phyloP scores from a whole-genome alignment of 1,139 yeast genomes.

The Arxiozyma bovina region DNA sequence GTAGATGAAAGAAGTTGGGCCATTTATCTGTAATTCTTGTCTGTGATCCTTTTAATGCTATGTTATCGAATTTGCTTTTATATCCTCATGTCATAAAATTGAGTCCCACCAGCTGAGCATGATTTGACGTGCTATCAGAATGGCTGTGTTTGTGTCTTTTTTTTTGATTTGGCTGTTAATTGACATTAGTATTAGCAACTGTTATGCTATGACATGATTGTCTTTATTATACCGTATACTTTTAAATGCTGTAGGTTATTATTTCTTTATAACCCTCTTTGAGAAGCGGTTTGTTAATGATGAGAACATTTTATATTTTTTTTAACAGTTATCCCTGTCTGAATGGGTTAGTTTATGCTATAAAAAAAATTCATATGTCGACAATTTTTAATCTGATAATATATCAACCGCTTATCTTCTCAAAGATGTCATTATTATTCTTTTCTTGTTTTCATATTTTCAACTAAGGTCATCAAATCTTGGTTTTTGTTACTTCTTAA shows the following conservation, averaged over 20 bases:
- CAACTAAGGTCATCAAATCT: not conserved
- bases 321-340: constrained; percentile 29
- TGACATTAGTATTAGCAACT: too few species aligned
- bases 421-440: too few species aligned
- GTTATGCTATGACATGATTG: too few species aligned
- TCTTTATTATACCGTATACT: not conserved
- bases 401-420: constrained; percentile 3
- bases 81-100: too few species aligned
- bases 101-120: too few species aligned
- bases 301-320: constrained; percentile 20
- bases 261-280: not conserved
- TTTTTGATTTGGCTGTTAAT: not conserved
- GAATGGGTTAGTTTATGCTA: constrained; percentile 16
- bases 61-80: too few species aligned
- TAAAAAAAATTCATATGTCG: constrained; percentile 21
- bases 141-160: not conserved
- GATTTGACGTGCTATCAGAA: too few species aligned
- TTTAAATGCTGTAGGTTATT: not conserved
- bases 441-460: not conserved
- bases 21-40: too few species aligned
- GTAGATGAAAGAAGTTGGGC: too few species aligned
- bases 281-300: constrained; percentile 13
- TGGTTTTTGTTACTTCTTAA: not conserved
- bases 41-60: too few species aligned
- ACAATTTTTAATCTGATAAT: constrained; percentile 17